Percentiles rank a stretch among this genome's conserved stretches.
Conservation (phyloP, 1,139 yeast genomes). For the Candida mesenterica region DNA sequence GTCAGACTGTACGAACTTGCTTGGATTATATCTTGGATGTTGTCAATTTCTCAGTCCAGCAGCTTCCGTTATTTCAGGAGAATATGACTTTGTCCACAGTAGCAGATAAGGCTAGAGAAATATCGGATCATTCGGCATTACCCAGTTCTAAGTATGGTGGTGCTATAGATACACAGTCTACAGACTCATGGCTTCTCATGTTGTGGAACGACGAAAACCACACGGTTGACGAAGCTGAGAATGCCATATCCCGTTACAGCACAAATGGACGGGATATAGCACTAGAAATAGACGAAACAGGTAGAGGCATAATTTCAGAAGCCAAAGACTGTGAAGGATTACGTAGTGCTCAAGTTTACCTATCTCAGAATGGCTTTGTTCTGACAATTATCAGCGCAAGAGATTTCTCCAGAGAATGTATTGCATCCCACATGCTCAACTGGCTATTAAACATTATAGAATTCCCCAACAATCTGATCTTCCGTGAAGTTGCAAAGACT, state of each 20-base stretch:
- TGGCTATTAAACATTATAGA: slow-evolving; percentile 51
- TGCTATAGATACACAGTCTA: slow-evolving; percentile 25
- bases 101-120: slow-evolving; percentile 20
- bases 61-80: slow-evolving; percentile 37
- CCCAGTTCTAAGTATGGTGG: slow-evolving; percentile 30
- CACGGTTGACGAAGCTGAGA: slow-evolving; percentile 48
- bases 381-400: slow-evolving; percentile 51
- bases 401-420: slow-evolving; percentile 48
- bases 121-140: slow-evolving; percentile 32
- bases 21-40: slow-evolving; percentile 54
- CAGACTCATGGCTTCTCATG: slow-evolving; percentile 42
- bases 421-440: slow-evolving; percentile 40
- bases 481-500: slow-evolving; percentile 25
- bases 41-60: slow-evolving; percentile 33
- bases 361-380: slow-evolving; percentile 52
- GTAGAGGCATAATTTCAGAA: slow-evolving; percentile 28
- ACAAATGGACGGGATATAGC: neutral
- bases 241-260: slow-evolving; percentile 24
- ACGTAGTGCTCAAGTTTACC: slow-evolving; percentile 27
- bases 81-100: slow-evolving; percentile 18
- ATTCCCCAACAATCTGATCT: slow-evolving; percentile 22
- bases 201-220: slow-evolving; percentile 79
- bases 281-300: slow-evolving; percentile 28
- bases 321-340: slow-evolving; percentile 20
- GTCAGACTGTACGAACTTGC: slow-evolving; percentile 32